phyloP scores from a whole-genome alignment of 305 asterid genomes.

The Solanum aculeatissimum region DNA sequence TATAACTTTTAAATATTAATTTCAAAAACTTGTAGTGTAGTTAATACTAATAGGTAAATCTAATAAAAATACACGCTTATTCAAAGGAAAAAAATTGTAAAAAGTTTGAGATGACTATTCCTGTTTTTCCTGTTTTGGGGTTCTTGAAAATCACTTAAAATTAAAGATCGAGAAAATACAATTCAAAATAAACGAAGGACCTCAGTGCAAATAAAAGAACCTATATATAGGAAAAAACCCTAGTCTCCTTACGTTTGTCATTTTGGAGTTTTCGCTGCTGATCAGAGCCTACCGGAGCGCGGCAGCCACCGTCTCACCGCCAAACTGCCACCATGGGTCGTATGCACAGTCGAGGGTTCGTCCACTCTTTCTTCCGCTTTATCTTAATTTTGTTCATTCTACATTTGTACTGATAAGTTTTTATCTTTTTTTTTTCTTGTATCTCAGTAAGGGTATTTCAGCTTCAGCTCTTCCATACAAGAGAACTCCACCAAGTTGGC shows the following conservation, averaged over 20 bases:
- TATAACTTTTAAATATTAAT: no score
- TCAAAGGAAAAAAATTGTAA: not conserved
- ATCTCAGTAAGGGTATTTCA: slow-evolving; percentile 26
- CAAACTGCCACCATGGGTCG: slow-evolving; percentile 20
- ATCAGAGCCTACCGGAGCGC: not conserved
- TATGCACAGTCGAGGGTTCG: slow-evolving; percentile 27
- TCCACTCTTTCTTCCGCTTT: not conserved
- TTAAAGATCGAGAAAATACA: not conserved
- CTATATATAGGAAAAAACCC: not conserved
- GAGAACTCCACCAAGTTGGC: slow-evolving; percentile 34
- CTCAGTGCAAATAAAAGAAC: not conserved
- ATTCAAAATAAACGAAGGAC: not conserved
- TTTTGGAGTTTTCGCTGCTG: not conserved
- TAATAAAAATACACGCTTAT: not conserved
- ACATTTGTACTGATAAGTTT: not conserved
- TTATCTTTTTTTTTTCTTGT: not conserved
- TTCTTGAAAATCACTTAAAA: not conserved
- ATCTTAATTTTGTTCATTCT: not conserved
- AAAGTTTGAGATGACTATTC: not conserved
- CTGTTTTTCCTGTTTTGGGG: not conserved
- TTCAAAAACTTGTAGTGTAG: no score
- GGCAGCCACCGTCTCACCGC: not conserved
- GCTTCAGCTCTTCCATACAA: slow-evolving; percentile 32
- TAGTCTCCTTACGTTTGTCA: not conserved
- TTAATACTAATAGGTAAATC: not conserved